Percentiles rank a stretch among this genome's conserved stretches.
Conservation (phyloP, 345 rosid species). For the Melastoma malabathricum region DNA sequence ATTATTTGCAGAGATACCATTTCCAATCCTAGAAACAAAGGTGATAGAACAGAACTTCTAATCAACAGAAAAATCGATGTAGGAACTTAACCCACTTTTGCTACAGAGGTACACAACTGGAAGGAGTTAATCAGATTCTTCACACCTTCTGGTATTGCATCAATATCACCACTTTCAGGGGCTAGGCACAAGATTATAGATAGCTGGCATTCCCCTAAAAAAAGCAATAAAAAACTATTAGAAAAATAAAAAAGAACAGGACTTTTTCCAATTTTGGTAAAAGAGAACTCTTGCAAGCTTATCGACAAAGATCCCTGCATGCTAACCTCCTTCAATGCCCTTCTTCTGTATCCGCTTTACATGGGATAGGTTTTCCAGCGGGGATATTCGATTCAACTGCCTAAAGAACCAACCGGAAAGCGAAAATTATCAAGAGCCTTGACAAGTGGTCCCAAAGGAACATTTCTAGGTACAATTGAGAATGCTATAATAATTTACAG, state of each 20-base stretch:
- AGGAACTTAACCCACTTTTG: conserved; percentile 46
- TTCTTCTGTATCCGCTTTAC: conserved; percentile 59
- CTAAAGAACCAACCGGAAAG: conserved; percentile 16
- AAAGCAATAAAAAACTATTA: conserved; percentile 2
- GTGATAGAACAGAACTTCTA: too few species aligned
- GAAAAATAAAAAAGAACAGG: too few species aligned
- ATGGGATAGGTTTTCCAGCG: conserved; percentile 58
- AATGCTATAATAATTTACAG: neutral
- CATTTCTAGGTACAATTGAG: neutral
- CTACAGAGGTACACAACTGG: conserved; percentile 66
- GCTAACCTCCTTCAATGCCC: conserved; percentile 30
- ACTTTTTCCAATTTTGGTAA: too few species aligned
- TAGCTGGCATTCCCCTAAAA: conserved; percentile 49
- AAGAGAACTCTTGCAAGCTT: too few species aligned
- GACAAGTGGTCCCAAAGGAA: neutral
- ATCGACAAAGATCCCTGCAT: neutral
- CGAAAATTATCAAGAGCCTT: too few species aligned
- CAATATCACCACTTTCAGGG: conserved; percentile 19
- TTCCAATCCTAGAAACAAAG: too few species aligned
- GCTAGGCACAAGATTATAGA: conserved; percentile 56
- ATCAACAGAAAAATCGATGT: conserved; percentile 4
- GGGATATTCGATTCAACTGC: conserved; percentile 50
- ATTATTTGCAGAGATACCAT: too few species aligned
- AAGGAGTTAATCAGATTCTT: conserved; percentile 42
- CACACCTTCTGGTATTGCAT: conserved; percentile 29